Base-by-base conservation (phyloP, 345 rosid species). In the Acer saccharum region DNA sequence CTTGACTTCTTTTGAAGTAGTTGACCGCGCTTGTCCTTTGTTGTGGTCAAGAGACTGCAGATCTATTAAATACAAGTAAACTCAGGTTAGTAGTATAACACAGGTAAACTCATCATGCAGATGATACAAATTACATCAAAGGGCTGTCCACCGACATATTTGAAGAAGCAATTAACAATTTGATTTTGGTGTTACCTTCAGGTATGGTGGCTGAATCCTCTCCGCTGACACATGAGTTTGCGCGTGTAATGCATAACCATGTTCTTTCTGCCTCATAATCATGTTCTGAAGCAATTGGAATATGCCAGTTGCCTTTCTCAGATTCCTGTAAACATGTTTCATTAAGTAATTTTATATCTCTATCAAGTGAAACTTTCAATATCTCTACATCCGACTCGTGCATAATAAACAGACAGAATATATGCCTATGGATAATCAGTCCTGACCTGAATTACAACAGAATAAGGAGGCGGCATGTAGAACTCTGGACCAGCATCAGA, bases 281-380 rank as follows among this genome's bases (percentile, higher is more conserved):
- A 5, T 83, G 75, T 75, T 78, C 89, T 1, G 79, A 58, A 44
- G 65, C 80, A 79, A 90, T 81, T 43, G 96, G 96, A 79, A 90
- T 83, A 78, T 90, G 96, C 96, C 96, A 91, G 75, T 79, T 86
- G 71, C 93, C 96, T 61, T 85, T 81, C 78, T 86, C 92, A 25
- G 91, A 91, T 83, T 91, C 92, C 96, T 91, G 87, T 75, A 46
- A 14, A 72, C n/a, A 46, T 68, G 71, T 57, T 72, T 23, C 65
- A 16, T n/a, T 16, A 50, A 54, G 14, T 13, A 35, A 8, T 46
- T 63, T 72, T 57, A 65, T 17, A 55, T 58, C 46, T 55, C 44
- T 32, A 18, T 64, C 44, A 27, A 43, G 20, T 12, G n/a, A 48
- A 63, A 27, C 11, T 29, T 75, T 65, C 57, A 63, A 75, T 20